Conservation (phyloP, 1,284 basidiomycete species). For the Sanghuangporus sanghuang region DNA sequence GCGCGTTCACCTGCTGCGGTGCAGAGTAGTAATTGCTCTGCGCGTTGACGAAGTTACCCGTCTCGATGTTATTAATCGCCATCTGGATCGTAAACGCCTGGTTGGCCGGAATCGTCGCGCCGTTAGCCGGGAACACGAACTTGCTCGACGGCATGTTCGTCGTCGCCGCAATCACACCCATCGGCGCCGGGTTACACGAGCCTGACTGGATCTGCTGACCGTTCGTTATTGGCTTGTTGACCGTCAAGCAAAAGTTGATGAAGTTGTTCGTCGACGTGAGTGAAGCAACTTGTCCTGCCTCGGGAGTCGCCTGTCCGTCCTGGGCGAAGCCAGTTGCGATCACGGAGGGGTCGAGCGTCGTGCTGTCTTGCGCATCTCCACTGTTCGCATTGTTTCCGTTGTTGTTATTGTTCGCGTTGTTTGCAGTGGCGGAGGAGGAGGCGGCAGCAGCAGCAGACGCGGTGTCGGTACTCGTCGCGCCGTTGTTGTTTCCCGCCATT, state of each 20-base stretch:
- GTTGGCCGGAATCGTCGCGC: slow-evolving; percentile 46
- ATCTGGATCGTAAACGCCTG: slow-evolving; percentile 53
- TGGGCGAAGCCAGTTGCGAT: slow-evolving; percentile 48
- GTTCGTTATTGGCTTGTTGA: slow-evolving; percentile 51
- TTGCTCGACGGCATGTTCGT: slow-evolving; percentile 56
- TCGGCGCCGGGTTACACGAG: slow-evolving; percentile 62
- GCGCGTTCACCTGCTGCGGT: slow-evolving; percentile 53
- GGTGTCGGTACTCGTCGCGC: slow-evolving; percentile 17
- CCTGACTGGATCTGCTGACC: slow-evolving; percentile 53
- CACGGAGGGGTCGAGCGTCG: slow-evolving; percentile 49
- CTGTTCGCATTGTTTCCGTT: not conserved
- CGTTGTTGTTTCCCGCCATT: slow-evolving; percentile 10
- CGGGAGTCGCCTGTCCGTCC: slow-evolving; percentile 39
- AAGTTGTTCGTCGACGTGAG: slow-evolving; percentile 67
- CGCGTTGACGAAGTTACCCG: slow-evolving; percentile 60
- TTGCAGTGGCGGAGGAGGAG: slow-evolving; percentile 7
- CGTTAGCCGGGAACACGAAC: slow-evolving; percentile 52
- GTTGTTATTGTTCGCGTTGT: slow-evolving; percentile 23
- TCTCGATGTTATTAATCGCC: slow-evolving; percentile 49
- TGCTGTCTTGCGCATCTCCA: slow-evolving; percentile 3
- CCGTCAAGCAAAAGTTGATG: slow-evolving; percentile 61
- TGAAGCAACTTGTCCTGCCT: slow-evolving; percentile 50
- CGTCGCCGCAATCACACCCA: slow-evolving; percentile 51
- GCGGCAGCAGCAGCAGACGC: slow-evolving; percentile 18
- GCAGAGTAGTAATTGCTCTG: slow-evolving; percentile 59